Evolutionary conservation across 2,329 filamentous ascomycete species (phyloP).

Genomic region (Aspergillus arachidicola): DNA sequence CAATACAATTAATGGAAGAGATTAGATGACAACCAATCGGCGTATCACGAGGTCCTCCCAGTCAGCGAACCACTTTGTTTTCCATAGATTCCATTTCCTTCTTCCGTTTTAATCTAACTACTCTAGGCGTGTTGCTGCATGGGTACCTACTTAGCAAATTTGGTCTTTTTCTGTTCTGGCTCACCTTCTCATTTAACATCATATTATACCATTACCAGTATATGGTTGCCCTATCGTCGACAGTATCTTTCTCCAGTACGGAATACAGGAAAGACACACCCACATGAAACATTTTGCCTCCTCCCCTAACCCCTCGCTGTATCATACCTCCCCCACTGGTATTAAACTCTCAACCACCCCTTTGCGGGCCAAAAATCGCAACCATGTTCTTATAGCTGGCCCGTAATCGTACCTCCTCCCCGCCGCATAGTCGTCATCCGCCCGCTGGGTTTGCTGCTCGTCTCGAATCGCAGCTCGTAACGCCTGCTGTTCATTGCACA

Average conservation of each 20-base stretch:
- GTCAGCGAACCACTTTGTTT: no score
- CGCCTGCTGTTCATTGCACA: conserved; percentile 34
- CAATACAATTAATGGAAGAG: not conserved
- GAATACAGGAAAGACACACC: no score
- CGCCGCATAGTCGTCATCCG: conserved; percentile 45
- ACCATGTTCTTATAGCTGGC: conserved; percentile 68
- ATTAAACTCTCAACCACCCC: conserved; percentile 53
- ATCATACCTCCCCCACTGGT: conserved; percentile 5
- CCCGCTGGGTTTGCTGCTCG: conserved; percentile 40
- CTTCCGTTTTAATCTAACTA: no score
- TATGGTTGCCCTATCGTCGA: not conserved
- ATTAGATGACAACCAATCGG: conserved; percentile 22
- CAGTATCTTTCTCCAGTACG: not conserved
- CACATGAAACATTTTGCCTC: no score
- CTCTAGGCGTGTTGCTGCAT: not conserved
- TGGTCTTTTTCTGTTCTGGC: not conserved
- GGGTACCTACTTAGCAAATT: not conserved
- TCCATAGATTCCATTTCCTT: no score
- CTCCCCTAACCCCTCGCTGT: not conserved
- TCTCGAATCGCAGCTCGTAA: conserved; percentile 42
- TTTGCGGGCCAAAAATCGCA: conserved; percentile 69
- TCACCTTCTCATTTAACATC: not conserved
- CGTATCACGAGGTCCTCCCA: conserved; percentile 17
- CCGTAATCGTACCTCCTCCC: conserved; percentile 64
- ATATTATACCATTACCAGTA: not conserved